Evolutionary conservation across 108 stramenopile genomes (phyloP), one percentile per base, ranked within the genome.

Genomic region (Poteriospumella lacustris): DNA sequence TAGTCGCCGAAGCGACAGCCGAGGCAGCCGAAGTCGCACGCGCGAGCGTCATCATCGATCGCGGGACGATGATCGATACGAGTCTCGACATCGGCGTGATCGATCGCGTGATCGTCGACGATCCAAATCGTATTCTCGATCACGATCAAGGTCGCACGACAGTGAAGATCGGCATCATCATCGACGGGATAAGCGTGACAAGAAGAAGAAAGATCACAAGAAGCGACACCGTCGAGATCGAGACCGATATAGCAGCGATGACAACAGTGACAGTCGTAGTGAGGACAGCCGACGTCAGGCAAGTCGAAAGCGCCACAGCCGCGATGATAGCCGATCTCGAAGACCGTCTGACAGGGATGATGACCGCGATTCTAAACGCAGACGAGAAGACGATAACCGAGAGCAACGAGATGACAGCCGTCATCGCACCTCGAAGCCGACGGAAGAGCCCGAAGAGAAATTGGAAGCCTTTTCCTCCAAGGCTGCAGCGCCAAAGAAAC

Each of bases 191-290:
- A 73, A 73, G 44, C 36, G 44, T 42, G 40, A 73, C 34, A 47
- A 77, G 40, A 62, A 41, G 42, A 77, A 64, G 42, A 29, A 77
- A 19, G 59, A 62, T 3, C 40, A 68, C 19, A 78, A 64, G 38
- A 68, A 68, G 15, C 3, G 29, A 24, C 3, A 24, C 9, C 31
- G 5, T 64, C 15, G 31, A 3, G 3, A 64, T 24, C 15, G 31
- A 64, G 36, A 34, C 36, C 31, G 33, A 31, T 3, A 24, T 64
- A 5, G 36, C 31, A 64, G 60, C 24, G 60, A 64, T 24, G 12
- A 64, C 31, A 24, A 56, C 24, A 15, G 52, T 56, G 52, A 56
- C 52, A 56, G 52, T 56, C 15, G 52, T 56, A 56, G 52, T 56
- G 52, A 56, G 24, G 19, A 24, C 15, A 56, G 24, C 24, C 19